phyloP scores from a whole-genome alignment of 1,139 yeast species.

The Taphrina confusa region DNA sequence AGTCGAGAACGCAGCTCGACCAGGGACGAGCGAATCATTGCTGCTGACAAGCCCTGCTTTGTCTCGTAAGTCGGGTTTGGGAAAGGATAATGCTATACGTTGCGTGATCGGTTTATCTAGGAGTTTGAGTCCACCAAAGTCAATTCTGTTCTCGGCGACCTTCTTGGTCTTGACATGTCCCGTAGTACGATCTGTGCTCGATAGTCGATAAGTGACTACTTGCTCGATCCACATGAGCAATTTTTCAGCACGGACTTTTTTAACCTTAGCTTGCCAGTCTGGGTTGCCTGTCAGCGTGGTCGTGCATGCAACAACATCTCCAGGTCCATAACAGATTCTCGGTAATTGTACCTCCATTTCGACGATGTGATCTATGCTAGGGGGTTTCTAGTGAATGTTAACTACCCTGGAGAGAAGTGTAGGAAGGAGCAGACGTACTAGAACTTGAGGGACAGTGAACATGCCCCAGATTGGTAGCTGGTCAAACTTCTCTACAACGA shows the following conservation, averaged over 20 bases:
- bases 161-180: constrained; percentile 5
- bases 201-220: constrained; percentile 6
- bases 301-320: constrained; percentile 28
- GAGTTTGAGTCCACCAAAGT: constrained; percentile 23
- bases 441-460: constrained; percentile 14
- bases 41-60: constrained; percentile 18
- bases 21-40: constrained; percentile 13
- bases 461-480: constrained; percentile 33
- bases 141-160: constrained; percentile 16
- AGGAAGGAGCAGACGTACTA: constrained; percentile 6
- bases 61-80: constrained; percentile 10
- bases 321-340: constrained; percentile 34
- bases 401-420: background rate
- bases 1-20: constrained; percentile 14
- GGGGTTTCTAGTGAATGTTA: background rate
- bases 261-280: constrained; percentile 32
- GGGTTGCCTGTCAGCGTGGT: constrained; percentile 33
- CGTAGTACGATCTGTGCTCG: background rate
- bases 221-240: constrained; percentile 24
- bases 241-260: constrained; percentile 27
- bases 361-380: constrained; percentile 29
- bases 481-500: constrained; percentile 30
- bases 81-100: constrained; percentile 12
- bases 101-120: constrained; percentile 17
- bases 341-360: constrained; percentile 34